phyloP scores from a whole-genome alignment of 2,329 filamentous ascomycete genomes.

The Microthyrium microscopicum region DNA sequence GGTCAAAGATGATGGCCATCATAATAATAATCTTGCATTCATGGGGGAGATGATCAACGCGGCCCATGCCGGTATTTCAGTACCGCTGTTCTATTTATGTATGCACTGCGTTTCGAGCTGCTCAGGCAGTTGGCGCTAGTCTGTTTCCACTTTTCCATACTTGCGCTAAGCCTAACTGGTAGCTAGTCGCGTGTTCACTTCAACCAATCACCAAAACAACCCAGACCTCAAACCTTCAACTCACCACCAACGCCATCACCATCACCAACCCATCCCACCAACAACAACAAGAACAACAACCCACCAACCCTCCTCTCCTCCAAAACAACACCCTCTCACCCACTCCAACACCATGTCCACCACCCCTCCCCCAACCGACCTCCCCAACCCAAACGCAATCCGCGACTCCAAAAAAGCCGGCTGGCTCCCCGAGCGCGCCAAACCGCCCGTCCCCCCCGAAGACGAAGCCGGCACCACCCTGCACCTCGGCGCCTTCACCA shows the following conservation, averaged over 20 bases:
- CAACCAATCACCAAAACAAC: neutral
- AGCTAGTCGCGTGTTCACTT: no score
- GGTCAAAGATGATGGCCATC: no score
- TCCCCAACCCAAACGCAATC: conserved; percentile 8
- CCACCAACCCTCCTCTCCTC: neutral
- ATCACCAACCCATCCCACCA: neutral
- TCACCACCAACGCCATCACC: neutral
- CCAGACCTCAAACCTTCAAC: neutral
- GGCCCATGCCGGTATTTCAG: no score
- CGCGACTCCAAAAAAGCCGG: neutral
- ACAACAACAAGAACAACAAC: neutral
- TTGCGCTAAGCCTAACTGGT: no score
- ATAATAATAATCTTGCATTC: no score
- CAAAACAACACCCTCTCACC: neutral
- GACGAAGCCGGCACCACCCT: conserved; percentile 73
- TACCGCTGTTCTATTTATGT: no score
- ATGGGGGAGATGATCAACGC: no score
- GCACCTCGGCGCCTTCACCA: conserved; percentile 68
- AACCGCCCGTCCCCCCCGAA: conserved; percentile 56
- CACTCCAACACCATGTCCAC: neutral
- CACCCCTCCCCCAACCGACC: neutral
- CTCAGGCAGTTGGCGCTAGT: no score
- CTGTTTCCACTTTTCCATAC: no score
- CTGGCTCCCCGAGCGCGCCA: conserved; percentile 30
- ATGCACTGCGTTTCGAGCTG: no score